A percentile compares a stretch with the other conserved stretches of the same genome.
Evolutionary conservation across 2,329 filamentous ascomycete genomes (phyloP).

Genomic region (Pseudocercospora pini-densiflorae): DNA sequence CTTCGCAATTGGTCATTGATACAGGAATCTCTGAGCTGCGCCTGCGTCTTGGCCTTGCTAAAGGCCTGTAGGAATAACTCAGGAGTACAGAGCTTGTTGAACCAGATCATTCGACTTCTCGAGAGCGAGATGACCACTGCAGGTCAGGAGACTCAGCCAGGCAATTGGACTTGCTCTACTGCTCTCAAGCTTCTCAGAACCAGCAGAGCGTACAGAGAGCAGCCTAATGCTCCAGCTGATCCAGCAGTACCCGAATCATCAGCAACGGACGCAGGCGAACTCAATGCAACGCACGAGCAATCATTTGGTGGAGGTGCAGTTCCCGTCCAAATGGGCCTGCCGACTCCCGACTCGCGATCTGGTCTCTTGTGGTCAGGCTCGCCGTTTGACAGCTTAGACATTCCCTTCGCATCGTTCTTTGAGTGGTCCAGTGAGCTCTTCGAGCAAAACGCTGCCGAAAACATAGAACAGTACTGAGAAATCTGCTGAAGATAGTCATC

Average conservation of each 20-base stretch:
- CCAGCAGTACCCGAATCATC: not conserved
- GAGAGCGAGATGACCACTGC: not conserved
- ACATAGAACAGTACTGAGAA: not conserved
- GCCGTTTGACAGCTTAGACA: not conserved
- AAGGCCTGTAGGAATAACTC: not conserved
- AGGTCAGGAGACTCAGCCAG: not conserved
- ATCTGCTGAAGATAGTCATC: not conserved
- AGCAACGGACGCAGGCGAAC: not conserved
- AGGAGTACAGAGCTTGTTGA: not conserved
- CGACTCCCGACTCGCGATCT: not conserved
- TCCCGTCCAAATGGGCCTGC: not conserved
- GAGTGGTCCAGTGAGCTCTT: not conserved
- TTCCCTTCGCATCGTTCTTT: not conserved
- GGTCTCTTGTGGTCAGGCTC: not conserved
- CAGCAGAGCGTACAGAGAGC: not conserved
- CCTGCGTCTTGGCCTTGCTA: not conserved
- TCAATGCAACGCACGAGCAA: not conserved
- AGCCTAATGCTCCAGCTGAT: not conserved
- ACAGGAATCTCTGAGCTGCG: slow-evolving; percentile 1
- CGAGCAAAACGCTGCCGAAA: not conserved
- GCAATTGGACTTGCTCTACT: not conserved
- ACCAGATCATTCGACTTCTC: not conserved
- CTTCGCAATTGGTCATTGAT: not conserved
- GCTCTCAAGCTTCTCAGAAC: not conserved
- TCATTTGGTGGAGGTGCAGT: not conserved